These are phyloP conservation scores for Quercus bicolor DNA, from an alignment of 306 rosid species.

Conservation along the genomic window DNA sequence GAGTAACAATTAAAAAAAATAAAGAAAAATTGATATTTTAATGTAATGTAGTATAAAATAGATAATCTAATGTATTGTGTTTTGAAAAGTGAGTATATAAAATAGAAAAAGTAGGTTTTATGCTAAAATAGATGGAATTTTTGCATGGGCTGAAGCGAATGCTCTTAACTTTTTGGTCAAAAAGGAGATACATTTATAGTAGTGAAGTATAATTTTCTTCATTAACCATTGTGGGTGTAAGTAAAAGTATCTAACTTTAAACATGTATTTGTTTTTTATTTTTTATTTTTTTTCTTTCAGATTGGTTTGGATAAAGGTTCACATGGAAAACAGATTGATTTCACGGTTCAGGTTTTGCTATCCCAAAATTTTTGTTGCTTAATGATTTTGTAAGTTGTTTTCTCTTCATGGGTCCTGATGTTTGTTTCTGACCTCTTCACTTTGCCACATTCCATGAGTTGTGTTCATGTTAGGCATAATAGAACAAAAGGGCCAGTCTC, in stretches of 20 bases:
- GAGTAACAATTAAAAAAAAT: too few species aligned
- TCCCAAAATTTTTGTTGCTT: neutral
- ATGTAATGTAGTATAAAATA: too few species aligned
- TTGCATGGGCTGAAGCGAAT: too few species aligned
- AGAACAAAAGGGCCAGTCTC: neutral
- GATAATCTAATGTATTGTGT: too few species aligned
- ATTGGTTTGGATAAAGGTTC: slow-evolving; percentile 95
- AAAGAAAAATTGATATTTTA: too few species aligned
- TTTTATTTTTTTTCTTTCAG: slow-evolving; percentile 28
- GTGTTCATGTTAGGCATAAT: too few species aligned
- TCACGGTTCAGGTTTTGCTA: slow-evolving; percentile 61
- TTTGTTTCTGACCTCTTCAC: neutral
- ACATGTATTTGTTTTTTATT: neutral
- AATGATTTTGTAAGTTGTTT: neutral
- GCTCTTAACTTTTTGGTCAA: neutral
- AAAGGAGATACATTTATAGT: neutral
- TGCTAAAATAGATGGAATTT: too few species aligned
- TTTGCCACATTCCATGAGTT: neutral
- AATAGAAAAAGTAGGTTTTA: too few species aligned
- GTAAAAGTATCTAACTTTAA: neutral
- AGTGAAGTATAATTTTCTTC: neutral
- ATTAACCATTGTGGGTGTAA: neutral
- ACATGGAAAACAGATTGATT: slow-evolving; percentile 55
- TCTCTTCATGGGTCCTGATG: slow-evolving; percentile 1
- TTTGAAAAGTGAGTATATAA: too few species aligned